phyloP scores from a whole-genome alignment of 768 basidiomycete genomes.

The Mycena amicta region DNA sequence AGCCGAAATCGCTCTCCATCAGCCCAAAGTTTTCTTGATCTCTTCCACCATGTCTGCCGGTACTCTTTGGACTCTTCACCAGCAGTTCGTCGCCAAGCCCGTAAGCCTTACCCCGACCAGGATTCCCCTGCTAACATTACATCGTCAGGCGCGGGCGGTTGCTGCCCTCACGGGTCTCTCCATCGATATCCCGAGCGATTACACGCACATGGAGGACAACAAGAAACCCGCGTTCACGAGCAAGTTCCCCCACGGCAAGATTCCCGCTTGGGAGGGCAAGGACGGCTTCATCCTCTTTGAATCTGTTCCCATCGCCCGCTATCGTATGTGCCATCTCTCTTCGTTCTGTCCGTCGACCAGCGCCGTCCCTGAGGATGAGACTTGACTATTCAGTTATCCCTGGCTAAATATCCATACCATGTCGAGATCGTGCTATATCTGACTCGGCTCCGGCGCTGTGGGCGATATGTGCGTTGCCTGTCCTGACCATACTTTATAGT shows the following conservation, averaged over 20 bases:
- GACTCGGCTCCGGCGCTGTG: too few relatives aligned
- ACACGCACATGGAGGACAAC: constrained; percentile 68
- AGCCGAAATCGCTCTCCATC: too few relatives aligned
- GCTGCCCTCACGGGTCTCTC: constrained; percentile 64
- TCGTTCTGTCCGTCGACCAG: constrained; percentile 28
- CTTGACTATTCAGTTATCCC: too few relatives aligned
- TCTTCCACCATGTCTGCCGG: constrained; percentile 63
- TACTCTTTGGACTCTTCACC: constrained; percentile 59
- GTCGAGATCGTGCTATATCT: too few relatives aligned
- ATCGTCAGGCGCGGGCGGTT: constrained; percentile 48
- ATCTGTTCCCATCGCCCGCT: constrained; percentile 78
- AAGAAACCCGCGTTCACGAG: constrained; percentile 65
- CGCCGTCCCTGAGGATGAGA: neutral
- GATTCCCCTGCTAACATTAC: too few relatives aligned
- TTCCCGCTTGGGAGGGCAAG: constrained; percentile 77
- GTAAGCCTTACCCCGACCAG: constrained; percentile 45
- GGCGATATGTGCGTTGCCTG: too few relatives aligned
- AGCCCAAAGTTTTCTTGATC: too few relatives aligned
- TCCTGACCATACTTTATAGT: too few relatives aligned
- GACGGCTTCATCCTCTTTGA: constrained; percentile 84
- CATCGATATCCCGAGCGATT: constrained; percentile 53
- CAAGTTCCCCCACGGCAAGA: constrained; percentile 83
- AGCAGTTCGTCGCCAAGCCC: constrained; percentile 45
- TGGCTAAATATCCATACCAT: too few relatives aligned
- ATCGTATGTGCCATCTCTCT: constrained; percentile 66